Base-by-base conservation (phyloP, 169 alveolate species). In the Plasmodium sp. region DNA sequence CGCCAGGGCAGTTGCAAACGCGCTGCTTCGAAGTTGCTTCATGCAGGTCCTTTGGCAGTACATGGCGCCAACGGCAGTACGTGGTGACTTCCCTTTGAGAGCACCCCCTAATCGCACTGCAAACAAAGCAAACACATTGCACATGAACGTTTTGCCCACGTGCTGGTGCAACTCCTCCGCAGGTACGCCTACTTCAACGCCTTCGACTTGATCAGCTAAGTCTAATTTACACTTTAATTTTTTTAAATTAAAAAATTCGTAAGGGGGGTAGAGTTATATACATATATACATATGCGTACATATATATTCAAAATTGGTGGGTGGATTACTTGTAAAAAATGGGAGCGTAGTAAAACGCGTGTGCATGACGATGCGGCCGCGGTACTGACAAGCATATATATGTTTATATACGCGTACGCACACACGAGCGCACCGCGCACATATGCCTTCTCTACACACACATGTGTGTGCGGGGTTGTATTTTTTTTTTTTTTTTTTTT, bases 101-200 rank as follows among this genome's bases (percentile, higher is more conserved):
- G 16, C 74, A 31, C 34, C 18, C 34, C 6, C 73, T 73, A 3
- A 41, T 36, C 22, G 36, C 36, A 18, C 12, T 81, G 1, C 22
- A 81, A 48, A 81, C 10, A 6, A 45, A 81, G 33, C 36, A 9
- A 43, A 33, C 36, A 81, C 33, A 67, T 22, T 67, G 41, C 77
- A 67, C 77, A 31, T 67, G 39, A 9, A n/a, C 7, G 34, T 27
- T 31, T 18, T 67, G 6, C 33, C 77, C 39, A 67, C 77, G 62
- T 51, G 62, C 22, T 51, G 22, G 1, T 14, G 22, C 12, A 51
- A 51, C 43, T 27, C 45, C 33, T 27, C 41, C 41, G 41, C 43
- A 85, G 93, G 67, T 85, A 85, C 43, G 93, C 85, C 27, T 85
- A 85, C 43, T 85, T 51, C 33, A 85, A 85, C 54, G 54, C 67